Conservation (phyloP, 2,329 filamentous ascomycete species). For the Zasmidium angulare region DNA sequence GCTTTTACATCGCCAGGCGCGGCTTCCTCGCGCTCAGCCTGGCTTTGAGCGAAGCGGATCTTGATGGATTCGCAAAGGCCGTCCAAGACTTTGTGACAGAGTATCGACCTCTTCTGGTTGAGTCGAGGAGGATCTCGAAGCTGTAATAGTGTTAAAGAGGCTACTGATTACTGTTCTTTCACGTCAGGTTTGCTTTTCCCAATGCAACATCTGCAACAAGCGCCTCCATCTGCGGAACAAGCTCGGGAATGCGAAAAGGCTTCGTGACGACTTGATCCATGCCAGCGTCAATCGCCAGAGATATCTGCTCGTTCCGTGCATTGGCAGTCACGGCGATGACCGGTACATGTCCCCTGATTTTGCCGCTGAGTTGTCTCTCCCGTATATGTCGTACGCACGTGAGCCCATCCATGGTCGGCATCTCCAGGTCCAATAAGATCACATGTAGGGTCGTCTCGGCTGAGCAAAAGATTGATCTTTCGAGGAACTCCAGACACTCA, state of each 20-base stretch:
- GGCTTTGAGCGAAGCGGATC: constrained; percentile 34
- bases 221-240: constrained; percentile 35
- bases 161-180: neutral
- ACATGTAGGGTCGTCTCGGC: constrained; percentile 26
- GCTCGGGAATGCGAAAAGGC: constrained; percentile 36
- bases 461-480: constrained; percentile 26
- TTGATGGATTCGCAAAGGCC: constrained; percentile 34
- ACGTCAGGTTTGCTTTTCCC: neutral
- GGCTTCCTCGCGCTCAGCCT: constrained; percentile 40
- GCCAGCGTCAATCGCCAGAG: constrained; percentile 31
- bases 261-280: constrained; percentile 39
- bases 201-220: constrained; percentile 25
- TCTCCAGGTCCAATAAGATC: constrained; percentile 36
- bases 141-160: neutral
- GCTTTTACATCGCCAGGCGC: constrained; percentile 38
- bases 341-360: constrained; percentile 40
- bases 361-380: constrained; percentile 23
- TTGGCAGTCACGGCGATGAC: constrained; percentile 39
- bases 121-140: neutral
- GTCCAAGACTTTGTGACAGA: constrained; percentile 13
- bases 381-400: constrained; percentile 34
- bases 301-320: constrained; percentile 35
- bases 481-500: constrained; percentile 33
- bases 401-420: constrained; percentile 37
- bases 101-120: constrained; percentile 7